Base-by-base conservation (phyloP, 441 rosid genomes). In the Monsonia emarginata region DNA sequence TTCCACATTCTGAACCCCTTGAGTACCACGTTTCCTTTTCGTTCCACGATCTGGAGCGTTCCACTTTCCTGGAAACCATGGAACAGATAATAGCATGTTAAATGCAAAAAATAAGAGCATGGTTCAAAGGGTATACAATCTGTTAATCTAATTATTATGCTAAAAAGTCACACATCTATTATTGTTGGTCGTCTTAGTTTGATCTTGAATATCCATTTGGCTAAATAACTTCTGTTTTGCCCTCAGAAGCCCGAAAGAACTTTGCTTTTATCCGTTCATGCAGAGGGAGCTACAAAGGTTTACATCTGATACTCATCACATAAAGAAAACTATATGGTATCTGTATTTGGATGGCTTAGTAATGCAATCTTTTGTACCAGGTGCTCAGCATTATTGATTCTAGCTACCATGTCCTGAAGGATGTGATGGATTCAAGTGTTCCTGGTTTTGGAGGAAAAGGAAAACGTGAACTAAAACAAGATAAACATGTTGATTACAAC, bases 271-370 rank as follows among this genome's bases (percentile, higher is more conserved):
- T 88, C 91, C 34, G 75, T 81, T 62, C 81, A 65, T 72, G 90
- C 99, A 16, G 96, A 89, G 75, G 95, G 96, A 75, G 94, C 97
- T 68, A 94, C 86, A 60, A 91, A 94, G 97, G 99, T 94, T 75
- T 66, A 64, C 66, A 65, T 36, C 74, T 69, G 64, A 30, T 63
- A 10, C 32, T 64, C 61, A n/a, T 25, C 56, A 38, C 38, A 56
- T 73, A 31, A 42, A 63, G 65, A 64, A 50, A 30, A 26, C 40
- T 64, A 57, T 64, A 50, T 57, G 65, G 66, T 26, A 28, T 58
- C 19, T 14, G 68, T 38, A 22, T 59, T 26, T 25, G 24, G 21
- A 50, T 32, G 6, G 68, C 57, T 59, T 25, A 62, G 60, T 75
- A 56, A 70, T 74, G 32, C 63, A 74, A 78, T 69, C 61, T 24